Percentiles rank a stretch among this genome's conserved stretches.
Conservation (phyloP, 1,284 basidiomycete genomes). For the Ustilago bromivora region DNA sequence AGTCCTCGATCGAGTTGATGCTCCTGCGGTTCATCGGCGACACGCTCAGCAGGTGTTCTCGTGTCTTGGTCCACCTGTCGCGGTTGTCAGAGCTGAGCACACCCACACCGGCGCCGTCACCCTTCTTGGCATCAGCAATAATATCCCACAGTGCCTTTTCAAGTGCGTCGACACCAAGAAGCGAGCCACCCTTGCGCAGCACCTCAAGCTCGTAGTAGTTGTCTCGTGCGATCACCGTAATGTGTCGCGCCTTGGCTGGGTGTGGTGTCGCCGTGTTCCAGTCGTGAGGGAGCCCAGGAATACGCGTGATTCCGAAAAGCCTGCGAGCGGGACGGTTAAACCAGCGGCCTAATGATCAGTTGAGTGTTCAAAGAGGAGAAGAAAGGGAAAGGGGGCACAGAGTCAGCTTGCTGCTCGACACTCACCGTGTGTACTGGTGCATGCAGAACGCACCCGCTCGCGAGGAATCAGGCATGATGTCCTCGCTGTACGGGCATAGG, state of each 20-base stretch:
- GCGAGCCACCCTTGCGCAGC: constrained; percentile 55
- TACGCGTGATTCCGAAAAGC: constrained; percentile 68
- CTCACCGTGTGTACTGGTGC: constrained; percentile 74
- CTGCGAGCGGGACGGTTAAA: constrained; percentile 76
- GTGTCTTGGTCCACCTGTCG: constrained; percentile 86
- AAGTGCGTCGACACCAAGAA: constrained; percentile 75
- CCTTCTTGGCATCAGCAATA: constrained; percentile 77
- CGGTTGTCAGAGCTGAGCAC: constrained; percentile 83
- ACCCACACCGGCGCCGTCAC: constrained; percentile 75
- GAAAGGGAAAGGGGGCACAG: constrained; percentile 17
- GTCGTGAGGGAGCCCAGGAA: constrained; percentile 71
- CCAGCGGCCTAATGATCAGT: constrained; percentile 53
- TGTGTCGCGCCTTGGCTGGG: constrained; percentile 74
- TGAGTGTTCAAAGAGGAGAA: constrained; percentile 22
- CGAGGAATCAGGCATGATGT: constrained; percentile 74
- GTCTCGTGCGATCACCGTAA: constrained; percentile 82
- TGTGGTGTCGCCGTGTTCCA: constrained; percentile 67
- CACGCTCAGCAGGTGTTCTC: constrained; percentile 78
- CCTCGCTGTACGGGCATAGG: constrained; percentile 69
- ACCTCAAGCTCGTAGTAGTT: constrained; percentile 85
- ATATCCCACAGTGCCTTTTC: constrained; percentile 78
- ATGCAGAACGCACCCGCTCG: constrained; percentile 74
- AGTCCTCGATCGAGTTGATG: constrained; percentile 78
- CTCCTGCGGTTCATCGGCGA: constrained; percentile 77
- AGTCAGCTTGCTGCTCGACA: constrained; percentile 46